Evolutionary conservation across 208 protist genomes (phyloP).

Genomic region (Leptomonas seymouri): DNA sequence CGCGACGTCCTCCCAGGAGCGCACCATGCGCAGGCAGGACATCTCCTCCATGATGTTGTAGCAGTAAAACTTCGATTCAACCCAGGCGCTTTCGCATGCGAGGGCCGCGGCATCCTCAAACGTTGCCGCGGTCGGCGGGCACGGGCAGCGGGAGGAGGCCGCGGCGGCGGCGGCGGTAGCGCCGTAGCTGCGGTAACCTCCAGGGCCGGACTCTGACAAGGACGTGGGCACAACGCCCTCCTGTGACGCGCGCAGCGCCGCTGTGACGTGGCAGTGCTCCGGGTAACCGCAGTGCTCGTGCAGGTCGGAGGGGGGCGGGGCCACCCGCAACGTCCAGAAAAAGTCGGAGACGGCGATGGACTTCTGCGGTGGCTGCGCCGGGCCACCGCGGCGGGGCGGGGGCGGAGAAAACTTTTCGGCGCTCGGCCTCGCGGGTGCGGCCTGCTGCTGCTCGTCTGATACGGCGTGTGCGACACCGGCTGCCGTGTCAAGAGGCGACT

Average conservation of each 20-base stretch:
- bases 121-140: not conserved
- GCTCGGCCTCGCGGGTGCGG: not conserved
- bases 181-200: not conserved
- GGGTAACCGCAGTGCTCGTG: conserved; percentile 16
- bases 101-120: conserved; percentile 31
- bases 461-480: not conserved
- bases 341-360: conserved; percentile 29
- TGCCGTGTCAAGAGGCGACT: not conserved
- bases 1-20: conserved; percentile 17
- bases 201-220: not conserved
- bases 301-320: conserved; percentile 28
- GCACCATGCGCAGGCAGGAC: conserved; percentile 32
- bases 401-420: conserved; percentile 8
- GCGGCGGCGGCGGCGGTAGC: not conserved
- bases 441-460: not conserved
- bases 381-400: not conserved
- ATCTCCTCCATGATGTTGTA: conserved; percentile 43
- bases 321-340: conserved; percentile 42
- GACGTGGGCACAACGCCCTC: not conserved
- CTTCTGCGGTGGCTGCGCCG: not conserved
- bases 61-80: conserved; percentile 40
- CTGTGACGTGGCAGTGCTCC: conserved; percentile 20
- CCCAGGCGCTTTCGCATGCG: conserved; percentile 37
- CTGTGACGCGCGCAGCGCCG: not conserved
- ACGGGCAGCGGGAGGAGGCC: not conserved